A percentile compares a stretch with the other conserved stretches of the same genome.
Evolutionary conservation across 108 stramenopile species (phyloP).

Genomic region (Bacterosira constricta): DNA sequence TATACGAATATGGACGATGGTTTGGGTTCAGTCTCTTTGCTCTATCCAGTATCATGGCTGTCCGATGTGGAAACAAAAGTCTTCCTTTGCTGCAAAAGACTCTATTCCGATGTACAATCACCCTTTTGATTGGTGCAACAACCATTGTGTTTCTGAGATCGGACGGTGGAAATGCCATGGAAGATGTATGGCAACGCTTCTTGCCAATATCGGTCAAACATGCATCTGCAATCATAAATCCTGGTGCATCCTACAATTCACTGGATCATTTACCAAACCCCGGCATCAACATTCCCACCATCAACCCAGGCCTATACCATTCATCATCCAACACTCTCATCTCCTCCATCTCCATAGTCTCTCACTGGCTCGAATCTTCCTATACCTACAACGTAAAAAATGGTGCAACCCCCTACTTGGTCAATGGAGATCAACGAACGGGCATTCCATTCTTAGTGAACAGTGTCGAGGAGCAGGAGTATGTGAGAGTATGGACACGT

Average conservation of each 20-base stretch:
- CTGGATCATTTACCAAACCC: constrained; percentile 7
- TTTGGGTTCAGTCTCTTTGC: constrained; percentile 54
- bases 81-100: constrained; percentile 1
- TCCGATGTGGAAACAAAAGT: constrained; percentile 6
- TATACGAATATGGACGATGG: constrained; percentile 59
- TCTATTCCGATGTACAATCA: constrained; percentile 26
- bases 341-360: constrained; percentile 42
- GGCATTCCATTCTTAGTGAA: constrained; percentile 82
- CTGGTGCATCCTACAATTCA: background rate
- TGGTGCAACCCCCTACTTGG: constrained; percentile 77
- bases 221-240: background rate
- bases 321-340: constrained; percentile 54
- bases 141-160: constrained; percentile 33
- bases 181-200: background rate
- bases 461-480: constrained; percentile 42
- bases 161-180: constrained; percentile 17
- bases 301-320: constrained; percentile 72
- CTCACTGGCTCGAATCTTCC: constrained; percentile 61
- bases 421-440: constrained; percentile 84
- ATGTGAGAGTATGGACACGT: constrained; percentile 60
- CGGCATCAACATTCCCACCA: constrained; percentile 45
- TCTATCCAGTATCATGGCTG: constrained; percentile 36
- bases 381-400: constrained; percentile 53
- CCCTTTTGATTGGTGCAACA: constrained; percentile 5
- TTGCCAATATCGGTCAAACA: background rate